Base-by-base conservation (phyloP, 495 filamentous ascomycete species). In the Darksidea phi region DNA sequence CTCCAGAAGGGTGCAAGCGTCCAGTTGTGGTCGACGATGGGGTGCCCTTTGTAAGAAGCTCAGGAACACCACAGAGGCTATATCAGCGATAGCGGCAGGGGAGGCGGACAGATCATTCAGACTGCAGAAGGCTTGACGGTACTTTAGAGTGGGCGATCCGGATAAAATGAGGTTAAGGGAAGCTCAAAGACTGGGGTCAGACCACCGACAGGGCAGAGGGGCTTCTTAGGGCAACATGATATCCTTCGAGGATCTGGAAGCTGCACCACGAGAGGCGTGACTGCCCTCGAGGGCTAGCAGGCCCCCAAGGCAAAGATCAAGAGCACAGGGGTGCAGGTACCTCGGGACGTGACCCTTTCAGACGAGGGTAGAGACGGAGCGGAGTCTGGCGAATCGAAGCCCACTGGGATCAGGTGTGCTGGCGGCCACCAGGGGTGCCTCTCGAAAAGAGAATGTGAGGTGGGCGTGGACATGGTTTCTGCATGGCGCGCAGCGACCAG, bases 311-410 rank as follows among this genome's bases (percentile, higher is more conserved):
- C 54, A 58, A 43, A 58, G 57, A 66, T 69, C 52, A 46, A 64
- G 25, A 23, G 50, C 62, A 63, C 66, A 69, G 62, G 66, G 66
- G 66, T 69, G 58, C 66, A n/a, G 66, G 66, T 69, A 69, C 66
- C 66, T 69, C 66, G 61, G 66, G 66, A 66, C 66, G 66, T 48
- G 54, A 66, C 58, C 66, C 66, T 65, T 65, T 45, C 56, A 60
- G 52, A 56, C 52, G 53, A 41, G 61, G 45, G 48, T 23, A 32
- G 34, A 54, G 38, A 53, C 43, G 56, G 41, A 58, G 61, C 6
- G 45, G 47, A 21, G 17, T 20, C 61, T 57, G 57, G 61, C 66
- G 66, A 68, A 64, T 67, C 50, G 54, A 55, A 34, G 53, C 41
- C 24, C 21, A 56, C 48, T 48, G 59, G 64, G 60, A 53, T 54